These are phyloP conservation scores for Coemansia sp. DNA, from an alignment of 192 early-diverging fungal species.

Conservation along the genomic window DNA sequence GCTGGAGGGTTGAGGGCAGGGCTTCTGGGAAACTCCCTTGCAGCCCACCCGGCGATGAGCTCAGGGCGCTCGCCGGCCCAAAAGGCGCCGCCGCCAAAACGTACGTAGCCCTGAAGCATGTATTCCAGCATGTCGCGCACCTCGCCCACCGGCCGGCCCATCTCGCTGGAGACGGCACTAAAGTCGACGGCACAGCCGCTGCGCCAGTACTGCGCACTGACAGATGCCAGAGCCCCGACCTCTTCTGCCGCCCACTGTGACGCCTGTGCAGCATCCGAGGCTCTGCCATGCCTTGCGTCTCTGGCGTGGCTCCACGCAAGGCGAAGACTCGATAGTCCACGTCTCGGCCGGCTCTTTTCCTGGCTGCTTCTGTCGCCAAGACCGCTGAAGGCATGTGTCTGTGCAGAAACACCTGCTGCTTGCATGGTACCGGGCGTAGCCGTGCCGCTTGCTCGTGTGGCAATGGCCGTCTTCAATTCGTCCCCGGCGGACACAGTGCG, in stretches of 20 bases:
- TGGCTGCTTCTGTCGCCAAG: neutral
- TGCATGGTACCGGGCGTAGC: neutral
- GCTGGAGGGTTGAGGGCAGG: slow-evolving; percentile 22
- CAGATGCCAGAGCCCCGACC: slow-evolving; percentile 24
- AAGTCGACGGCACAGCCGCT: slow-evolving; percentile 27
- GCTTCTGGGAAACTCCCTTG: slow-evolving; percentile 42
- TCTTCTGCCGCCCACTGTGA: slow-evolving; percentile 41
- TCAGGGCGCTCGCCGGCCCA: slow-evolving; percentile 33
- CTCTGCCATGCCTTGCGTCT: slow-evolving; percentile 9
- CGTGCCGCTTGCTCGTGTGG: neutral
- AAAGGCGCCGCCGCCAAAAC: slow-evolving; percentile 34
- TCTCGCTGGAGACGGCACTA: slow-evolving; percentile 18
- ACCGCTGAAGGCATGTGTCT: neutral
- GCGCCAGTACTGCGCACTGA: slow-evolving; percentile 37
- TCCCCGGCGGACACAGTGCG: slow-evolving; percentile 24
- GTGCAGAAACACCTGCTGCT: neutral
- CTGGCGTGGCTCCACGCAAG: slow-evolving; percentile 26
- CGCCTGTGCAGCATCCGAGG: slow-evolving; percentile 1
- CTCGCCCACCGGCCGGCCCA: slow-evolving; percentile 23
- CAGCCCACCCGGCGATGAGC: slow-evolving; percentile 38
- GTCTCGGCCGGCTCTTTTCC: slow-evolving; percentile 8
- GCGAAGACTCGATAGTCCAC: slow-evolving; percentile 30
- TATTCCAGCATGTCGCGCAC: slow-evolving; percentile 51
- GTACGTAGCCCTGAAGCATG: slow-evolving; percentile 41
- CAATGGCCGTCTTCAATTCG: slow-evolving; percentile 1